Percentiles rank a stretch among this genome's conserved stretches.
These are phyloP conservation scores for Cladosporium phlei DNA, from an alignment of 2,329 filamentous ascomycete genomes.

Conservation along the genomic window DNA sequence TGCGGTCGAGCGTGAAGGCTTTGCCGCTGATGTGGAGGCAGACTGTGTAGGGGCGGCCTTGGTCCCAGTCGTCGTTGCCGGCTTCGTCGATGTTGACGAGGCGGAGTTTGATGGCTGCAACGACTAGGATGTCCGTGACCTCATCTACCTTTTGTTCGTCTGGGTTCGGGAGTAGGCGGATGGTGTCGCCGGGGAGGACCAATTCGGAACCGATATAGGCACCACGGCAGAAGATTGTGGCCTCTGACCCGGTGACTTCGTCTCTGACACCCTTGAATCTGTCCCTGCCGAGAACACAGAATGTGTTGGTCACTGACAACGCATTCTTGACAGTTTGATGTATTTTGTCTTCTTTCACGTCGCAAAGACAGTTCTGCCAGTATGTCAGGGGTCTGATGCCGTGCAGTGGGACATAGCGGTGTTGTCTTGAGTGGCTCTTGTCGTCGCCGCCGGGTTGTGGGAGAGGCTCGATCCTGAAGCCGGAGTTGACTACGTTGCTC, in stretches of 20 bases:
- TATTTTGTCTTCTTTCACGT: slow-evolving; percentile 37
- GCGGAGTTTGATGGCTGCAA: slow-evolving; percentile 50
- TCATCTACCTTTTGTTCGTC: slow-evolving; percentile 18
- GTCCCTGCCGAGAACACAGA: slow-evolving; percentile 50
- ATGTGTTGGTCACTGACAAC: slow-evolving; percentile 48
- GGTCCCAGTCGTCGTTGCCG: slow-evolving; percentile 43
- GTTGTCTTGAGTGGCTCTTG: slow-evolving; percentile 50
- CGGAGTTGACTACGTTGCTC: slow-evolving; percentile 45
- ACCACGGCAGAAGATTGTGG: slow-evolving; percentile 48
- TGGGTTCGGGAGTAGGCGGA: slow-evolving; percentile 42
- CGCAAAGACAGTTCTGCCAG: slow-evolving; percentile 48
- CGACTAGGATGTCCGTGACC: slow-evolving; percentile 50
- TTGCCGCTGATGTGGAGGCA: slow-evolving; percentile 47
- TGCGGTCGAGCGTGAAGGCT: slow-evolving; percentile 41
- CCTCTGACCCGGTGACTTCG: slow-evolving; percentile 42
- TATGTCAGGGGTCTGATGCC: slow-evolving; percentile 52
- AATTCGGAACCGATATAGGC: slow-evolving; percentile 56
- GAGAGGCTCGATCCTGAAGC: slow-evolving; percentile 55
- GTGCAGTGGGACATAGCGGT: slow-evolving; percentile 52
- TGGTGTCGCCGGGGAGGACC: slow-evolving; percentile 49
- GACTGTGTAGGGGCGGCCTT: slow-evolving; percentile 42
- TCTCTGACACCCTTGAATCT: slow-evolving; percentile 46
- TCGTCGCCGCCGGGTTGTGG: slow-evolving; percentile 43
- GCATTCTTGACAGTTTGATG: slow-evolving; percentile 54
- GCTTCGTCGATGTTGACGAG: slow-evolving; percentile 46